Base-by-base conservation (phyloP, 768 basidiomycete genomes). In the Lentinula aciculospora region DNA sequence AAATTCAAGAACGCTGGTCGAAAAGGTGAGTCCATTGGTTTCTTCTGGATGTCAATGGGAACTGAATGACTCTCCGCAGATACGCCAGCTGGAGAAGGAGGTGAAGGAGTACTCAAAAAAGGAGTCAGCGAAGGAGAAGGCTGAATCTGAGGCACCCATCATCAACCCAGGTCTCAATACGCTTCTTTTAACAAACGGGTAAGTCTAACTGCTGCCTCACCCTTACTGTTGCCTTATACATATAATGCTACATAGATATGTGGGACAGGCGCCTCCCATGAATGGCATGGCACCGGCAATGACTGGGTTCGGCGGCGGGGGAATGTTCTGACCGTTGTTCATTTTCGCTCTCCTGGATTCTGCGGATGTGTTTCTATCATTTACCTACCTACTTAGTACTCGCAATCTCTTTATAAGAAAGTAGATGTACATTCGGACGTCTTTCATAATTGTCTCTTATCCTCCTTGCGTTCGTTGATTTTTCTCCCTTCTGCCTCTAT, bases 31-130 rank as follows among this genome's bases (percentile, higher is more conserved):
- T 59, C 32, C 25, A 54, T 12, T 28, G n/a, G 40, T 45, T n/a
- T n/a, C 21, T 19, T 17, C 0, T 12, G 5, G 6, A 19, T 25
- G 36, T 7, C 15, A 31, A 55, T 54, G 10, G 10, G 19, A 17
- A 2, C 47, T 37, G 40, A 39, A 13, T 4, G 50, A 44, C 21
- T 59, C 4, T 61, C n/a, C 58, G 10, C 58, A 92, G 89, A 64
- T 96, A 67, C 79, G 84, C 3, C 75, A 81, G 34, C 76, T 98
- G 40, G 94, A 97, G 76, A 94, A 89, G 73, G 88, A 96, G 67
- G 84, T 98, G 40, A 85, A 84, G 70, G 95, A 96, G 68, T 82
- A 89, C 45, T 82, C 88, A 29, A 88, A 88, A 74, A 94, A 92
- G 72, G 89, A 94, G 34, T 81, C 78, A 27, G 85, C 88, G 69